These are phyloP conservation scores for Flammula alnicola DNA, from an alignment of 1,284 basidiomycete genomes.

Conservation along the genomic window DNA sequence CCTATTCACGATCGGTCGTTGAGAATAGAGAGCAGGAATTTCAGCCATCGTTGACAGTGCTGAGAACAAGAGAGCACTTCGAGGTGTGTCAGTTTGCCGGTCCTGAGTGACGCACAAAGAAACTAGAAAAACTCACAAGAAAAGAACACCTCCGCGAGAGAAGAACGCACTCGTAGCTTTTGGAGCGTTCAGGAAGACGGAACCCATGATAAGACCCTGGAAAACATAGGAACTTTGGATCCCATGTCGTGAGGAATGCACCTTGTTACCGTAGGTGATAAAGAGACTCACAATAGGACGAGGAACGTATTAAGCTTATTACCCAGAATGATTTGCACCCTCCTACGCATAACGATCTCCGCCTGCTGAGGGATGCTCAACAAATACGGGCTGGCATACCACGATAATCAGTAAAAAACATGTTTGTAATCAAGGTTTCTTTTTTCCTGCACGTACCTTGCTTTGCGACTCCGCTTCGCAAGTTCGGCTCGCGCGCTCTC, in stretches of 20 bases:
- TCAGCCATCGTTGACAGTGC: constrained; percentile 68
- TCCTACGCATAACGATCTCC: constrained; percentile 64
- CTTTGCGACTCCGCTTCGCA: constrained; percentile 42
- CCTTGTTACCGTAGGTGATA: no score
- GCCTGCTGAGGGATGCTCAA: constrained; percentile 63
- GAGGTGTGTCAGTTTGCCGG: not conserved
- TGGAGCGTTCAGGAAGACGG: constrained; percentile 62
- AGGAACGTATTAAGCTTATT: constrained; percentile 47
- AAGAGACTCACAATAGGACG: constrained; percentile 40
- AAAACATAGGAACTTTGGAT: constrained; percentile 47
- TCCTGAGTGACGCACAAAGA: no score
- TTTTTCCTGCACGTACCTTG: constrained; percentile 31
- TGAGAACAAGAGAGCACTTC: constrained; percentile 57
- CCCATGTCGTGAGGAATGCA: no score
- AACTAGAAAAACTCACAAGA: constrained; percentile 57
- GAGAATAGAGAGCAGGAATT: constrained; percentile 71
- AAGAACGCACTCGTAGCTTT: constrained; percentile 65
- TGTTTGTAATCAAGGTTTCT: no score
- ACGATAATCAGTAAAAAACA: not conserved
- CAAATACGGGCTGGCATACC: constrained; percentile 46
- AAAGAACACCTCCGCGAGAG: constrained; percentile 68
- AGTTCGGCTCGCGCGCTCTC: constrained; percentile 56
- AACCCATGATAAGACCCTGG: constrained; percentile 67
- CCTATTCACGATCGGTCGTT: constrained; percentile 73
- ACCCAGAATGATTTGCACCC: constrained; percentile 69